phyloP scores from a whole-genome alignment of 73 alveolate genomes.

The Urostyla sp. region DNA sequence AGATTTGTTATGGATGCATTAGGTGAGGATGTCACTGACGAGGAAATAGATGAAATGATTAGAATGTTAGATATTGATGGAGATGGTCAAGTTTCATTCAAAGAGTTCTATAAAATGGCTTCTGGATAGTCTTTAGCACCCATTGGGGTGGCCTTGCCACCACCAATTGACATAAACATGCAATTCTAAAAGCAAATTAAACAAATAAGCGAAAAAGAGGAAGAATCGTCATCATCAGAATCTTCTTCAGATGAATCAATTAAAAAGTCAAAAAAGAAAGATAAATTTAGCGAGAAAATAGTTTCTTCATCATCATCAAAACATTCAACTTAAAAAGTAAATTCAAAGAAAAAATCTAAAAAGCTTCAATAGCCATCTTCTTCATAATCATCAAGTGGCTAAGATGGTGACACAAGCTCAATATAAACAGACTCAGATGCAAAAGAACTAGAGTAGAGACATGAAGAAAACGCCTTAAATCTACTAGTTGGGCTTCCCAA shows the following conservation, averaged over 20 bases:
- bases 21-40: conserved; percentile 93
- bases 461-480: background rate
- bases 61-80: conserved; percentile 90
- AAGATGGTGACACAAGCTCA: too few relatives aligned
- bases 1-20: conserved; percentile 81
- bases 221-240: too few relatives aligned
- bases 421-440: background rate
- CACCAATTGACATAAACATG: conserved; percentile 64
- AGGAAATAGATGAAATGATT: conserved; percentile 93
- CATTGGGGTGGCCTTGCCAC: conserved; percentile 78
- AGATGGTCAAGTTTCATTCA: conserved; percentile 86
- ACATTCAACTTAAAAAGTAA: too few relatives aligned
- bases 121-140: conserved; percentile 84
- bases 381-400: too few relatives aligned
- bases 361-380: too few relatives aligned
- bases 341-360: too few relatives aligned
- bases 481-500: conserved; percentile 19
- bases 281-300: too few relatives aligned
- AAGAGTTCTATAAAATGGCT: conserved; percentile 88
- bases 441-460: background rate
- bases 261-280: too few relatives aligned
- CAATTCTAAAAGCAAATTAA: too few relatives aligned
- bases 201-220: too few relatives aligned
- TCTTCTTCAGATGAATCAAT: too few relatives aligned
- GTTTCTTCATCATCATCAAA: too few relatives aligned